Percentiles rank a stretch among this genome's conserved stretches.
These are phyloP conservation scores for Albophoma yamanashiensis DNA, from an alignment of 2,329 filamentous ascomycete species.

Conservation along the genomic window DNA sequence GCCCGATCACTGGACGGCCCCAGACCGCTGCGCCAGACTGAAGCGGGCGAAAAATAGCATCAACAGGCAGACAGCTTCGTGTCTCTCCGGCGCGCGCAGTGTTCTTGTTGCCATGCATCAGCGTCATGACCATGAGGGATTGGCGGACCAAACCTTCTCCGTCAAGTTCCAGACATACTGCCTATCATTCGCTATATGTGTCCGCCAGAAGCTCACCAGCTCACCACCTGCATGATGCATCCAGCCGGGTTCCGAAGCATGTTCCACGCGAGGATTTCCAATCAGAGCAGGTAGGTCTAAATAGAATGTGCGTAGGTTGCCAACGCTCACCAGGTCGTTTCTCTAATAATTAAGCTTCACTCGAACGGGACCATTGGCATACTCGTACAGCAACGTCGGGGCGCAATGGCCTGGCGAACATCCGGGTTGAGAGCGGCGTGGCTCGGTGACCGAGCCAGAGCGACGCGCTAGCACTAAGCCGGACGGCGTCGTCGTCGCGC, in stretches of 20 bases:
- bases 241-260: not conserved
- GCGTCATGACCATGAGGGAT: not conserved
- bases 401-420: not conserved
- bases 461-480: not conserved
- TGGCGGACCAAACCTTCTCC: not conserved
- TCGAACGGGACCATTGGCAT: not conserved
- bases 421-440: not conserved
- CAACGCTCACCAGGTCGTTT: not conserved
- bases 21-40: not conserved
- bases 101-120: not conserved
- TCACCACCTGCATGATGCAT: not conserved
- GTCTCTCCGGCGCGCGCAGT: not conserved
- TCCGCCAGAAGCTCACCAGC: not conserved
- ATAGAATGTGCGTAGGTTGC: not conserved
- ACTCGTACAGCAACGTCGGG: not conserved
- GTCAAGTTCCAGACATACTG: not conserved
- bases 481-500: not conserved
- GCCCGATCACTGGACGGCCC: not conserved
- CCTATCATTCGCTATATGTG: not conserved
- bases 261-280: not conserved
- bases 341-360: not conserved
- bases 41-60: not conserved
- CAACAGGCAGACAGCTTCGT: too few species aligned
- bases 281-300: not conserved
- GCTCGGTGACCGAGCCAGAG: not conserved